Percentiles rank a stretch among this genome's conserved stretches.
Conservation (phyloP, 208 protist genomes). For the Eutreptiella sp. region DNA sequence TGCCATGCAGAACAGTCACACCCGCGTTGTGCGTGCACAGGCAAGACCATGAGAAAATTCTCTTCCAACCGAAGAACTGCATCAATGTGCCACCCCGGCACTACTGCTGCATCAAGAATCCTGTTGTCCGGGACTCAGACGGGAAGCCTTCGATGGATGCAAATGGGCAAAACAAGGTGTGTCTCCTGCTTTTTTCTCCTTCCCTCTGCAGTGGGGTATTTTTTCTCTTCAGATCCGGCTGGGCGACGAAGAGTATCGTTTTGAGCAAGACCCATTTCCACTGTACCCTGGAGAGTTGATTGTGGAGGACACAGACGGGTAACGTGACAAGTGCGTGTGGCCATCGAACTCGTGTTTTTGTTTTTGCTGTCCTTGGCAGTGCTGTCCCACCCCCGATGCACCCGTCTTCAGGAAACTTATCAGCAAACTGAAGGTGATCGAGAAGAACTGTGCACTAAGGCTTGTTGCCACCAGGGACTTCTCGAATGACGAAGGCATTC, state of each 20-base stretch:
- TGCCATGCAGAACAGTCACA: too few relatives aligned
- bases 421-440: constrained; percentile 61
- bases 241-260: constrained; percentile 74
- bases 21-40: too few relatives aligned
- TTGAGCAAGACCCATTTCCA: constrained; percentile 66
- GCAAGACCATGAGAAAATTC: too few relatives aligned
- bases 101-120: constrained; percentile 58
- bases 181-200: too few relatives aligned
- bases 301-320: constrained; percentile 24
- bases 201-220: too few relatives aligned
- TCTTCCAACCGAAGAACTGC: constrained; percentile 55
- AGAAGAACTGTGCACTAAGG: constrained; percentile 65
- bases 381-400: too few relatives aligned
- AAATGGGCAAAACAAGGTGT: constrained; percentile 61
- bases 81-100: constrained; percentile 45
- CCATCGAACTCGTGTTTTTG: too few relatives aligned
- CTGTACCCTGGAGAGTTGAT: constrained; percentile 80
- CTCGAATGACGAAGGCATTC: constrained; percentile 11
- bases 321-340: too few relatives aligned
- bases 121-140: constrained; percentile 40
- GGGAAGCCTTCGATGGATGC: too few relatives aligned
- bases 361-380: too few relatives aligned
- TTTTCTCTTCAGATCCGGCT: constrained; percentile 44
- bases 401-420: too few relatives aligned
- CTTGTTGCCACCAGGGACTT: constrained; percentile 72